Evolutionary conservation across 805 yeast species (phyloP), one percentile per base, ranked within the genome.

Genomic region (Lipomyces sp.): DNA sequence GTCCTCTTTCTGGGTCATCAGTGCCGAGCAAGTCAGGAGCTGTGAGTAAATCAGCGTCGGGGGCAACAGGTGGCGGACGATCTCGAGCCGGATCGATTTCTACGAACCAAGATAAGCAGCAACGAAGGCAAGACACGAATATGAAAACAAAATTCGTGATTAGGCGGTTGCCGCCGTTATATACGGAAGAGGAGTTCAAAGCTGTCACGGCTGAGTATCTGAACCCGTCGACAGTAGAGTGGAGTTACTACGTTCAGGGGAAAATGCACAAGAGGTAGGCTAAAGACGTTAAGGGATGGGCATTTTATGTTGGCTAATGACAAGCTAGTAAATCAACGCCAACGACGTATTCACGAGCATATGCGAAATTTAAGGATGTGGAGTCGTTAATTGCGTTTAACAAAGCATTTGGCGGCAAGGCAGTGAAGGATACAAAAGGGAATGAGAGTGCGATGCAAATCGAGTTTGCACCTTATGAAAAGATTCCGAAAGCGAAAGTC

Each of bases 151-250:
- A 76, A 65, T 63, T 80, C 4, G 79, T 80, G 8, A 50, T 83
- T 4, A 76, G 86, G 53, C 68, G 78, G n/a, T 72, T 84, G 51
- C 86, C 87, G 11, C 84, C 86, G 2, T 72, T 75, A 59, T 71
- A 80, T 61, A 74, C 76, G 0, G 77, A 77, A 63, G 75, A 71
- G 8, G 77, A 77, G 63, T 82, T 81, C 68, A 66, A 71, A 54
- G 68, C 66, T 15, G 75, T 77, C 53, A 62, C 77, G 13, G 70
- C 71, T 48, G 69, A 74, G 3, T 67, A 65, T 51, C 45, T 72
- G 18, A 71, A 73, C 48, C 71, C 71, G 10, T 69, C 70, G 15
- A 64, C 69, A 2, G 71, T 69, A 32, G 72, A 71, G 2, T 66
- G 62, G 56, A 42, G 56, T 15, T 71, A 70, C 65, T 75, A 60